These are phyloP conservation scores for Cercospora berteroae DNA, from an alignment of 2,329 filamentous ascomycete species.

Conservation along the genomic window DNA sequence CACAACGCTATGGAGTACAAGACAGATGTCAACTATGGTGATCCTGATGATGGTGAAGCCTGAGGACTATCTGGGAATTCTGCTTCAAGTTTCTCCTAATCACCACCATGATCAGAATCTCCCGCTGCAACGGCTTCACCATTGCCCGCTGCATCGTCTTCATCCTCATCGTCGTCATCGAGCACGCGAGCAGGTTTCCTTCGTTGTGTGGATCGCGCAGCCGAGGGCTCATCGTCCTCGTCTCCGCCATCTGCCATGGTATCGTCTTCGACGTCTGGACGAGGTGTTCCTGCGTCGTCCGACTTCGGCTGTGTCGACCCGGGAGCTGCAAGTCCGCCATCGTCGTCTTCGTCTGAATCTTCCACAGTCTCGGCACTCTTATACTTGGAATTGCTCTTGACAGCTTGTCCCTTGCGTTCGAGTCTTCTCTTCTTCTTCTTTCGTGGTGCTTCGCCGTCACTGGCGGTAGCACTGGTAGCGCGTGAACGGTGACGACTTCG, in stretches of 20 bases:
- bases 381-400: conserved; percentile 59
- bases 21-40: neutral
- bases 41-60: neutral
- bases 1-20: neutral
- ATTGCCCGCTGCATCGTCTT: conserved; percentile 28
- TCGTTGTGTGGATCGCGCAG: conserved; percentile 23
- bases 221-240: conserved; percentile 29
- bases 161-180: conserved; percentile 39
- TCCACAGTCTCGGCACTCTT: conserved; percentile 84
- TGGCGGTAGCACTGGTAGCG: conserved; percentile 37
- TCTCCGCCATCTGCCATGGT: conserved; percentile 28
- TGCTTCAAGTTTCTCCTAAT: conserved; percentile 11
- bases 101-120: conserved; percentile 23
- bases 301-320: conserved; percentile 26
- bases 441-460: conserved; percentile 57
- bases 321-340: conserved; percentile 24
- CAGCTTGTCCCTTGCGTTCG: conserved; percentile 51
- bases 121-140: conserved; percentile 20
- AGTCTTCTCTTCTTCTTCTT: conserved; percentile 60
- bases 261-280: conserved; percentile 26
- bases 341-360: conserved; percentile 65
- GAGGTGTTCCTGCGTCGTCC: conserved; percentile 30
- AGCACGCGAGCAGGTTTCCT: conserved; percentile 36
- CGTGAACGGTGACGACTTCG: conserved; percentile 36
- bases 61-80: neutral